Conservation (phyloP, 805 yeast species). For the Saturnispora serradocipensis region DNA sequence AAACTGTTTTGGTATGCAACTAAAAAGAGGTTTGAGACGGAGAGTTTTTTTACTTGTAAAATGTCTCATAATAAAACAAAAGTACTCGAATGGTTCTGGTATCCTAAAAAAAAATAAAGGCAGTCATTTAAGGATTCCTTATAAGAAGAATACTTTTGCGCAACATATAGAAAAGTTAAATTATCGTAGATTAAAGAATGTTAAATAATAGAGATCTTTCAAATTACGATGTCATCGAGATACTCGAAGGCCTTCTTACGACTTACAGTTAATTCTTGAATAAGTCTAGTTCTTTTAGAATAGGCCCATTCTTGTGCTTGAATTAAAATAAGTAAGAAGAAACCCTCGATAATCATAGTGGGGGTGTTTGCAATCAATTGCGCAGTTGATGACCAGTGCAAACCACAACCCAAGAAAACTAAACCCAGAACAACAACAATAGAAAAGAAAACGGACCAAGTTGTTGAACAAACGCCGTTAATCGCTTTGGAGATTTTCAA, state of each 20-base stretch:
- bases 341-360: constrained; percentile 36
- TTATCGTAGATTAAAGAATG: background rate
- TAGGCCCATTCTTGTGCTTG: constrained; percentile 30
- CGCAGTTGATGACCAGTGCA: constrained; percentile 33
- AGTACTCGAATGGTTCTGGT: no score
- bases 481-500: constrained; percentile 17
- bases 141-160: no score
- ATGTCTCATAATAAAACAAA: no score
- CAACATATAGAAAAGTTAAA: background rate
- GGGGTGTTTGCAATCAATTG: constrained; percentile 34
- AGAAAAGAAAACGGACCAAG: constrained; percentile 26
- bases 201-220: no score
- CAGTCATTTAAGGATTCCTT: no score
- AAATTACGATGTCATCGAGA: background rate
- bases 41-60: no score
- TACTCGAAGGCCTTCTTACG: constrained; percentile 8
- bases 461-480: constrained; percentile 25
- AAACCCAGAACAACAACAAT: constrained; percentile 24
- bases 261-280: constrained; percentile 10
- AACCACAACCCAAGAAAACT: constrained; percentile 25
- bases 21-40: no score
- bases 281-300: constrained; percentile 9
- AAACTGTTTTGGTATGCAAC: no score
- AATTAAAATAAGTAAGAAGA: constrained; percentile 30
- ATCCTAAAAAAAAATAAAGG: no score